A percentile compares a stretch with the other conserved stretches of the same genome.
Conservation (phyloP, 108 stramenopile species). For the Fragilaria crotonensis region DNA sequence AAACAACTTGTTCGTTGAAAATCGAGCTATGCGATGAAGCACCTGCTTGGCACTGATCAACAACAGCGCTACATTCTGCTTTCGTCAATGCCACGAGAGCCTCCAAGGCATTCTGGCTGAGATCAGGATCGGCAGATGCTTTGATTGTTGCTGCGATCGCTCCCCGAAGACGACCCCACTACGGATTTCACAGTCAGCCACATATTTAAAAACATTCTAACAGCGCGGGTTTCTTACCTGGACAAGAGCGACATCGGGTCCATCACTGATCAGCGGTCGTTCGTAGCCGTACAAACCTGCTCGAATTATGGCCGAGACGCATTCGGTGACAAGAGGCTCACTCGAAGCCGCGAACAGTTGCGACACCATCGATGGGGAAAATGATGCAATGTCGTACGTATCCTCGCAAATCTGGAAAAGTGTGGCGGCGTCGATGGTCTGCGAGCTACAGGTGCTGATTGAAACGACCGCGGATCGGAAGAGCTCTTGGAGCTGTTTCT, state of each 20-base stretch:
- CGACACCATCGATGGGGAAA: constrained; percentile 36
- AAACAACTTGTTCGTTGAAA: constrained; percentile 58
- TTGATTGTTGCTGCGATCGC: constrained; percentile 38
- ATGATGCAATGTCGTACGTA: constrained; percentile 54
- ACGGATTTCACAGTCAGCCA: too few species aligned
- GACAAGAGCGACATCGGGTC: background rate
- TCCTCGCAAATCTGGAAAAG: constrained; percentile 49
- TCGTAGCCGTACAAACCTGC: background rate
- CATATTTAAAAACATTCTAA: too few species aligned
- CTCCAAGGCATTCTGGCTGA: constrained; percentile 25
- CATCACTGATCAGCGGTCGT: background rate
- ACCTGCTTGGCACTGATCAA: constrained; percentile 35
- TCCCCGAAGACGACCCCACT: constrained; percentile 75
- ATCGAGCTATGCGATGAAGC: constrained; percentile 35
- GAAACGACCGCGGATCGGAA: constrained; percentile 15
- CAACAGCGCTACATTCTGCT: constrained; percentile 56
- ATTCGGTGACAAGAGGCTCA: background rate
- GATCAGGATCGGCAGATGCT: constrained; percentile 21
- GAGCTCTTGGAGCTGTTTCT: constrained; percentile 9
- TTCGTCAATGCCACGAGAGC: constrained; percentile 25
- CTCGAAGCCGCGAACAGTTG: constrained; percentile 15
- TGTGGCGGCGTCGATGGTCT: constrained; percentile 11
- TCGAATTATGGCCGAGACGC: background rate
- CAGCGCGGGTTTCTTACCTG: background rate
- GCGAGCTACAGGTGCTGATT: constrained; percentile 10